Evolutionary conservation across 495 filamentous ascomycete species (phyloP).

Genomic region (Achaetomiella virescens): DNA sequence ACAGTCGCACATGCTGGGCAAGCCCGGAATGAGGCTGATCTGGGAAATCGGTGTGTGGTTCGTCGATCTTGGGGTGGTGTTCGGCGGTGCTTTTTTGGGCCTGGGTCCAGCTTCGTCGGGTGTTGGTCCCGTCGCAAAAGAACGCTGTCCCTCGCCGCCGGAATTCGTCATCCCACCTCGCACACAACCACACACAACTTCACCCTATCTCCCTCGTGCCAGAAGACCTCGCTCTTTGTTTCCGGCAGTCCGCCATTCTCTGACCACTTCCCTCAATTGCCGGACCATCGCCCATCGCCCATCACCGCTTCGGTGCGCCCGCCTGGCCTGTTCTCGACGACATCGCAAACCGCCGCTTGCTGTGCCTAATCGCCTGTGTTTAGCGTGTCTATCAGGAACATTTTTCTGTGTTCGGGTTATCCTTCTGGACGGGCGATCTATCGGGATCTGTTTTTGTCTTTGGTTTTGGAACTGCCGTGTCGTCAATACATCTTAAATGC

Average conservation of each 20-base stretch:
- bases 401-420: neutral
- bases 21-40: slow-evolving; percentile 30
- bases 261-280: slow-evolving; percentile 1
- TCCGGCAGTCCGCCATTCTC: neutral
- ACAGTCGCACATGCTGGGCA: slow-evolving; percentile 10
- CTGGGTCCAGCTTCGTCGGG: neutral
- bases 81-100: neutral
- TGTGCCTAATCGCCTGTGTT: neutral
- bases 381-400: neutral
- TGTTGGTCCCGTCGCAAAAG: slow-evolving; percentile 3
- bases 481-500: neutral
- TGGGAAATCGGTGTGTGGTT: slow-evolving; percentile 12
- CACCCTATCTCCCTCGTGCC: neutral
- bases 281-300: neutral
- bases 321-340: neutral
- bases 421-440: too few species aligned
- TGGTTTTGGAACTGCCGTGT: neutral
- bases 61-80: slow-evolving; percentile 7
- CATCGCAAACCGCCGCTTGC: neutral
- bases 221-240: slow-evolving; percentile 1
- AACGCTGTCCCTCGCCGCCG: slow-evolving; percentile 14
- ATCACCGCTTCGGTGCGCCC: neutral
- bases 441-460: too few species aligned
- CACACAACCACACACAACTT: neutral
- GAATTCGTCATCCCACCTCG: slow-evolving; percentile 19